These are phyloP conservation scores for Tolypocladium nubicola DNA, from an alignment of 2,329 filamentous ascomycete species.

Conservation along the genomic window DNA sequence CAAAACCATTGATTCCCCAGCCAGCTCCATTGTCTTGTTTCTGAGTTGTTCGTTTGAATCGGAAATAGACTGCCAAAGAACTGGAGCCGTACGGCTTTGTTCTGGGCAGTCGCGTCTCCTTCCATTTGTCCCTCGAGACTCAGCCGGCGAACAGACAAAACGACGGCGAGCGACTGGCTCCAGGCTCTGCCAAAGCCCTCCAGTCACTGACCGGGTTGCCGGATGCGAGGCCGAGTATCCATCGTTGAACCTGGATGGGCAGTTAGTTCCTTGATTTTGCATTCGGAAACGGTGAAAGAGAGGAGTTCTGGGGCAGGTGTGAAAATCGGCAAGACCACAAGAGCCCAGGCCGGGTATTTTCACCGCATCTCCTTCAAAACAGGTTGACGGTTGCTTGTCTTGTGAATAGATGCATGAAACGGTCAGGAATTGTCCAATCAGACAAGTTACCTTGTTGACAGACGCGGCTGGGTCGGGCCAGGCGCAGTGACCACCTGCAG, in stretches of 20 bases:
- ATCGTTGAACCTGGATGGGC: not conserved
- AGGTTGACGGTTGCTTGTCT: slow-evolving; percentile 22
- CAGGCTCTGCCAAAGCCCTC: too few species aligned
- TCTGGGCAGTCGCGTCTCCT: not conserved
- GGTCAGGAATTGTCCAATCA: not conserved
- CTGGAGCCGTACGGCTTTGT: not conserved
- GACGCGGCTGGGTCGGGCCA: not conserved
- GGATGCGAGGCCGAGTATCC: not conserved
- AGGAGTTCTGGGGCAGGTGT: not conserved
- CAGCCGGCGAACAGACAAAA: not conserved
- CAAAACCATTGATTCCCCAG: not conserved
- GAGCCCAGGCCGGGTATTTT: slow-evolving; percentile 13
- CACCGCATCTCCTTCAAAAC: slow-evolving; percentile 21
- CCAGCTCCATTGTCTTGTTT: not conserved
- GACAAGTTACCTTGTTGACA: not conserved
- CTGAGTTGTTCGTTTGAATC: not conserved
- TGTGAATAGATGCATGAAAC: slow-evolving; percentile 11
- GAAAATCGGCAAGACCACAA: slow-evolving; percentile 3
- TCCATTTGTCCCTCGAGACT: not conserved
- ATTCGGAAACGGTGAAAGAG: not conserved
- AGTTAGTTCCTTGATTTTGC: not conserved
- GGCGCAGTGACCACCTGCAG: not conserved
- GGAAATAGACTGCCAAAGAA: slow-evolving; percentile 1
- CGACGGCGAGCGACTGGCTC: not conserved
- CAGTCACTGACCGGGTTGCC: not conserved